Evolutionary conservation across 306 rosid genomes (phyloP).

Genomic region (Mucuna pruriens): DNA sequence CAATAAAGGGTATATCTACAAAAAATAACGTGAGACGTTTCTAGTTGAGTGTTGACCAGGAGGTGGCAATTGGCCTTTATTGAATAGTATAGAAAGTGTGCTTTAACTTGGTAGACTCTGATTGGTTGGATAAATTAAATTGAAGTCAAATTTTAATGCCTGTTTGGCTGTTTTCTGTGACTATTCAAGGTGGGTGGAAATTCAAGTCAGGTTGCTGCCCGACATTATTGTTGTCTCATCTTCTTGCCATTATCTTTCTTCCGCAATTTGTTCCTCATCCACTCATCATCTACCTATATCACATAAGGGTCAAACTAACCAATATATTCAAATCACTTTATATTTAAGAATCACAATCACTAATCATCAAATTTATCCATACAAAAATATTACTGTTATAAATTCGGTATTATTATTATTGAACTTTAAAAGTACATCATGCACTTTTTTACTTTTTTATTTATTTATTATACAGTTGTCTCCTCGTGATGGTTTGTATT

Average conservation of each 20-base stretch:
- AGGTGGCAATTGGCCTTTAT: neutral
- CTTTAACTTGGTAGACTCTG: neutral
- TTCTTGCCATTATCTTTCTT: neutral
- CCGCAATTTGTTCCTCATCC: neutral
- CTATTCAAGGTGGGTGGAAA: conserved; percentile 18
- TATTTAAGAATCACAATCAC: too few species aligned
- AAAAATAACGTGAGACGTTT: neutral
- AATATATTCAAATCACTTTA: too few species aligned
- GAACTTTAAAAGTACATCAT: too few species aligned
- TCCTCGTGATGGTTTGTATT: too few species aligned
- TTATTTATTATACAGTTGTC: too few species aligned
- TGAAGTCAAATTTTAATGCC: neutral
- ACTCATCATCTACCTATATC: neutral
- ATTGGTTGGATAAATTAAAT: neutral
- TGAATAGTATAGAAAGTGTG: neutral
- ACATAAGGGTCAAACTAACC: neutral
- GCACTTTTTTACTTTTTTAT: too few species aligned
- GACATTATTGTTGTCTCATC: neutral
- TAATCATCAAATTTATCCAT: too few species aligned
- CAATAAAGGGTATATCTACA: too few species aligned
- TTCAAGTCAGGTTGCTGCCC: neutral
- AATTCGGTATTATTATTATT: too few species aligned
- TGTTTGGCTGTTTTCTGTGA: neutral
- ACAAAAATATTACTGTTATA: too few species aligned
- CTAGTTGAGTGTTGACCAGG: neutral